Base-by-base conservation (phyloP, 1,284 basidiomycete genomes). In the Trichosporon sp. region DNA sequence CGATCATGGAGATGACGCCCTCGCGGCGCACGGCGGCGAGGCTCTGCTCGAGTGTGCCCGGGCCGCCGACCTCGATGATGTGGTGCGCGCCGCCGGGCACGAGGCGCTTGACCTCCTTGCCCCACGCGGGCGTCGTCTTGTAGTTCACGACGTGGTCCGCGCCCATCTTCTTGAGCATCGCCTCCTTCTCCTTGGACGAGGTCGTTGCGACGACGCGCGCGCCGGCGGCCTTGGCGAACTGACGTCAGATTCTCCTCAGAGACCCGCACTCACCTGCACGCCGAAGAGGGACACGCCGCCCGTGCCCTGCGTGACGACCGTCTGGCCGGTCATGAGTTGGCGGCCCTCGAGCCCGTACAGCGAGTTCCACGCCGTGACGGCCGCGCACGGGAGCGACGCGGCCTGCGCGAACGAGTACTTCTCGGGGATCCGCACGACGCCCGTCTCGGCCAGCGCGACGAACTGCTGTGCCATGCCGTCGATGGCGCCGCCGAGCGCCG, bases 381-480 rank as follows among this genome's bases (percentile, higher is more conserved):
- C 84, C 23, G 83, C 83, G 71, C 83, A 83, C 5, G 81, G 77
- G 12, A 84, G 72, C 8, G 80, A 81, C 5, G 81, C 75, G 0
- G 78, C 84, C 71, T 85, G 74, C 56, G 78, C 79, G 67, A 76
- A 84, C 29, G 66, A 73, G 25, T 81, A 76, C 58, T 80, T 74
- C 18, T 76, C 68, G 5, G 83, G 83, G 34, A 81, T 74, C 13
- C 25, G 65, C 3, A 81, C 81, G n/a, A 73, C 47, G 9, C n/a
- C 27, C 11, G 65, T 12, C 47, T 68, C 64, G 5, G 84, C 84
- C 66, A 88, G 85, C 1, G 80, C 82, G 65, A 83, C 83, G 69
- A 88, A 89, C 75, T 89, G 84, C 2, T 85, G 85, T 66, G 89
- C 77, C 6, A 89, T 87, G 4, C 88, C 89, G 70, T 88, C 84